phyloP scores from a whole-genome alignment of 768 basidiomycete species.

The Pulveroboletus frians region DNA sequence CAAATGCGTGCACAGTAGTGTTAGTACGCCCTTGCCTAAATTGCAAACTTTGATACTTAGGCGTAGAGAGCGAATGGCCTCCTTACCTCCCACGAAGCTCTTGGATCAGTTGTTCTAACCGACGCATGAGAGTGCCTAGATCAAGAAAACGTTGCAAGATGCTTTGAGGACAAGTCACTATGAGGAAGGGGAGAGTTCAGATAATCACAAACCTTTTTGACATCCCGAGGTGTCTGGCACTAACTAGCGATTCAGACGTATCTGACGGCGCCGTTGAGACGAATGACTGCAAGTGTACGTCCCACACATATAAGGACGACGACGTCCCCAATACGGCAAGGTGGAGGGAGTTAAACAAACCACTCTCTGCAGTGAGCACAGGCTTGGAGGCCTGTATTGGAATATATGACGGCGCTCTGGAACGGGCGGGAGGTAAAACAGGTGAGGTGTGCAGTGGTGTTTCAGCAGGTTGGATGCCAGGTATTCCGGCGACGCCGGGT shows the following conservation, averaged over 20 bases:
- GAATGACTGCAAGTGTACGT: conserved; percentile 51
- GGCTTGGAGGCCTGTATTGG: background rate
- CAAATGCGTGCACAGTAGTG: conserved; percentile 60
- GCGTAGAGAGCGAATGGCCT: background rate
- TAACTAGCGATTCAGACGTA: conserved; percentile 40
- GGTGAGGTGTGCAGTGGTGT: background rate
- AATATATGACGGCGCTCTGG: background rate
- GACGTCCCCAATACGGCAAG: conserved; percentile 62
- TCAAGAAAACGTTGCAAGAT: conserved; percentile 56
- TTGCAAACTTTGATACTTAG: conserved; percentile 5
- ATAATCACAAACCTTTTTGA: conserved; percentile 46
- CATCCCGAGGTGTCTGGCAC: conserved; percentile 52
- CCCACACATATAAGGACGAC: conserved; percentile 64
- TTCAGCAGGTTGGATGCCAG: background rate
- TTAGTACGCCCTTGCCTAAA: conserved; percentile 42
- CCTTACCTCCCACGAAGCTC: conserved; percentile 47
- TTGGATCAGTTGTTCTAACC: conserved; percentile 53
- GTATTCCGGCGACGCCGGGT: conserved; percentile 20
- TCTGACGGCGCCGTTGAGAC: conserved; percentile 37
- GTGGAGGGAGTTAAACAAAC: conserved; percentile 51
- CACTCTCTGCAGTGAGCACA: conserved; percentile 29
- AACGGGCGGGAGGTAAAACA: background rate
- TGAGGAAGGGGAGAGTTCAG: conserved; percentile 1
- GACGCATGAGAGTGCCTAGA: conserved; percentile 63
- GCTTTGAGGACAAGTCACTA: conserved; percentile 32